Percentiles rank a stretch among this genome's conserved stretches.
Evolutionary conservation across 345 rosid genomes (phyloP).

Genomic region (Cardamine occulta): DNA sequence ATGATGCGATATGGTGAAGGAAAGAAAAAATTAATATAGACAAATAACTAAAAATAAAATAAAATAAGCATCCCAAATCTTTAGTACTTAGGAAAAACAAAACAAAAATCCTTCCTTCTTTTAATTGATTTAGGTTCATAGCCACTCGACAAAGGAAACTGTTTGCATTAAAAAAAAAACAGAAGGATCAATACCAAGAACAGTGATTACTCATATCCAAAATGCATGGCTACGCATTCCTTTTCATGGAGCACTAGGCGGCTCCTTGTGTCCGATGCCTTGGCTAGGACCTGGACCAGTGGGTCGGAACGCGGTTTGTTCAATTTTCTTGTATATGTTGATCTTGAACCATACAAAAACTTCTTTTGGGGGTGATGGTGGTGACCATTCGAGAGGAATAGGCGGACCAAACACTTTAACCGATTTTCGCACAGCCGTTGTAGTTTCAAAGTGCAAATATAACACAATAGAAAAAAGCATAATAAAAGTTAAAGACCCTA

Average conservation of each 20-base stretch:
- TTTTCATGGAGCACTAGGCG: slow-evolving; percentile 35
- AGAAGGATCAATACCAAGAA: slow-evolving; percentile 22
- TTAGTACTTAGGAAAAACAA: background rate
- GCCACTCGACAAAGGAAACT: background rate
- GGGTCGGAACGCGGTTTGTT: slow-evolving; percentile 42
- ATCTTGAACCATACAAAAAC: slow-evolving; percentile 32
- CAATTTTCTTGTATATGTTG: slow-evolving; percentile 42
- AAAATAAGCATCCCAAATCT: background rate
- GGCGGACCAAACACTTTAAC: slow-evolving; percentile 26
- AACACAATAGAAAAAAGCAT: slow-evolving; percentile 30
- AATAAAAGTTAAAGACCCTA: background rate
- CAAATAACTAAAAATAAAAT: no score
- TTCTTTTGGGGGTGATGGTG: slow-evolving; percentile 32
- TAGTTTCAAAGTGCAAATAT: slow-evolving; percentile 25
- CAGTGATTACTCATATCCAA: background rate
- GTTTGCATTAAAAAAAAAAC: background rate
- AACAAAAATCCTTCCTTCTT: background rate
- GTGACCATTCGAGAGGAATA: slow-evolving; percentile 7
- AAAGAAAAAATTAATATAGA: no score
- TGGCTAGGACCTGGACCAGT: slow-evolving; percentile 44
- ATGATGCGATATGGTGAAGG: background rate
- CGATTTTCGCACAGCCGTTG: slow-evolving; percentile 9
- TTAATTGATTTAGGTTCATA: background rate
- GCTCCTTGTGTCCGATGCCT: slow-evolving; percentile 41
- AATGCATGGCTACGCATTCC: background rate